phyloP scores from a whole-genome alignment of 208 protist species.

The Trypanosoma brucei region DNA sequence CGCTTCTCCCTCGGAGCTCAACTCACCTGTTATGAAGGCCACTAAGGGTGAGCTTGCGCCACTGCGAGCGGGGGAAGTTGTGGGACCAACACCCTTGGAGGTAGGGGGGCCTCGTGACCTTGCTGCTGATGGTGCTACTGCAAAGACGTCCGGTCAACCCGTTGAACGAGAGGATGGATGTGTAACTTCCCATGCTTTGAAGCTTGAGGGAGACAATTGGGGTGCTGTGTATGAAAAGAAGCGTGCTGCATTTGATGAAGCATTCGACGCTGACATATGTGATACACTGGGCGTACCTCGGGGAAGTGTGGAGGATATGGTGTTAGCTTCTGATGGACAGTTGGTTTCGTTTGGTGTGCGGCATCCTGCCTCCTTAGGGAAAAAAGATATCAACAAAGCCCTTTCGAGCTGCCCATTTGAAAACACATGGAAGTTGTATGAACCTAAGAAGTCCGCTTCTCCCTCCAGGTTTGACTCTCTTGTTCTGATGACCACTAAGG shows the following conservation, averaged over 20 bases:
- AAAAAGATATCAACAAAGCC: constrained; percentile 11
- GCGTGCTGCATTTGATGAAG: constrained; percentile 17
- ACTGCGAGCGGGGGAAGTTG: no score
- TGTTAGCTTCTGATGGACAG: constrained; percentile 23
- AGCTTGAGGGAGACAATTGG: constrained; percentile 42
- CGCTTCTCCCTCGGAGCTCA: no score
- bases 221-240: constrained; percentile 22
- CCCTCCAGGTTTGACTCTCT: no score
- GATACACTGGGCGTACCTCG: constrained; percentile 19
- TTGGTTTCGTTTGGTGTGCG: constrained; percentile 23
- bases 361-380: constrained; percentile 14
- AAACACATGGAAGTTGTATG: neutral
- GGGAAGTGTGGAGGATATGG: constrained; percentile 17
- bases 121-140: neutral
- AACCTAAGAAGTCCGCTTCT: neutral
- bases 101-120: no score
- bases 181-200: constrained; percentile 35
- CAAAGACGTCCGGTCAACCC: neutral
- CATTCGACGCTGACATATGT: constrained; percentile 34
- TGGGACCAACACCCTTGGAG: no score
- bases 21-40: no score
- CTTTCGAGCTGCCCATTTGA: neutral
- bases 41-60: no score
- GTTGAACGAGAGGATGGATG: neutral
- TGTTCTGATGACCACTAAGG: no score